phyloP scores from a whole-genome alignment of 805 yeast genomes.

The Torulaspora microellipsoides region DNA sequence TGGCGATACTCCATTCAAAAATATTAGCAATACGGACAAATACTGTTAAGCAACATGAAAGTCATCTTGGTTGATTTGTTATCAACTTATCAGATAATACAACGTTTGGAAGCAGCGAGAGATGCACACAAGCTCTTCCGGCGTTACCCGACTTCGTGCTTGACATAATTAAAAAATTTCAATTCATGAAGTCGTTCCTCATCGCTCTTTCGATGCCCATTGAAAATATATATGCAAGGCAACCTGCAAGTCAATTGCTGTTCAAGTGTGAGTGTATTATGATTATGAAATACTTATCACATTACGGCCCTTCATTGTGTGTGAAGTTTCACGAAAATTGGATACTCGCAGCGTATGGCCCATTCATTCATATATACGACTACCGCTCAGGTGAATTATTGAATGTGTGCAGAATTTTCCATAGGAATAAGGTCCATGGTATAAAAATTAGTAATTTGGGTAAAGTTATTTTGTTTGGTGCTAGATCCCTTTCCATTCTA shows the following conservation, averaged over 20 bases:
- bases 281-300: slow-evolving; percentile 20
- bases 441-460: slow-evolving; percentile 41
- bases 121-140: too few species aligned
- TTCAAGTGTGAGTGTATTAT: too few species aligned
- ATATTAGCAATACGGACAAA: neutral
- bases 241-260: too few species aligned
- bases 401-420: slow-evolving; percentile 46
- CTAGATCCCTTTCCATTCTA: slow-evolving; percentile 55
- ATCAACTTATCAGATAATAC: neutral
- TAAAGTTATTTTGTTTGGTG: slow-evolving; percentile 56
- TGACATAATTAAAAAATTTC: too few species aligned
- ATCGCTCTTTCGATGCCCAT: too few species aligned
- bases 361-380: slow-evolving; percentile 52
- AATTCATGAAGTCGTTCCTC: too few species aligned
- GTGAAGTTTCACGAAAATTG: slow-evolving; percentile 41
- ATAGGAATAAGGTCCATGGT: slow-evolving; percentile 81
- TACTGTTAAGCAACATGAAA: neutral
- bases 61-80: neutral
- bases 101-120: too few species aligned
- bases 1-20: slow-evolving; percentile 9
- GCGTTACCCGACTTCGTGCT: too few species aligned
- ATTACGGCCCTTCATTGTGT: slow-evolving; percentile 68
- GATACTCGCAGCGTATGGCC: slow-evolving; percentile 68
- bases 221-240: too few species aligned
- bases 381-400: slow-evolving; percentile 39